Evolutionary conservation across 2,329 filamentous ascomycete species (phyloP).

Genomic region (Rutstroemia sp.): DNA sequence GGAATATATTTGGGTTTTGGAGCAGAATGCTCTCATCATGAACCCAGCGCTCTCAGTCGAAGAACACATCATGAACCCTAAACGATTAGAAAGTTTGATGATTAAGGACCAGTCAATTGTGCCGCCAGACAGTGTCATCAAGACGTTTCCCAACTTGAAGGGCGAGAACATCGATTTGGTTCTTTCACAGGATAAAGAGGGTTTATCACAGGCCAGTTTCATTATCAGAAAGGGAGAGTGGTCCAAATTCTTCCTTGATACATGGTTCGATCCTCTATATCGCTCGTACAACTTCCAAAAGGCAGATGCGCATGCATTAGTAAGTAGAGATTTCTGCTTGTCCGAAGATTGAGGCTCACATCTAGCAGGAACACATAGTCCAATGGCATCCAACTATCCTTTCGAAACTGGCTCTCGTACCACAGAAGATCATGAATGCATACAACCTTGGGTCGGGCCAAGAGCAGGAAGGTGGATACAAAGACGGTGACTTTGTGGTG

Average conservation of each 20-base stretch:
- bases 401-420: constrained; percentile 81
- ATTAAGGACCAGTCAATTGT: constrained; percentile 80
- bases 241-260: constrained; percentile 87
- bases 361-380: constrained; percentile 68
- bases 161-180: constrained; percentile 74
- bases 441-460: constrained; percentile 47
- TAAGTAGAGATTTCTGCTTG: constrained; percentile 35
- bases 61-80: constrained; percentile 59
- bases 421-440: constrained; percentile 74
- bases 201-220: constrained; percentile 70
- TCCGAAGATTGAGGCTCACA: constrained; percentile 5
- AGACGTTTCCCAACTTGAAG: constrained; percentile 78
- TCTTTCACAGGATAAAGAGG: constrained; percentile 75
- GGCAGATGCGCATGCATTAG: constrained; percentile 84
- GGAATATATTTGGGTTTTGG: constrained; percentile 81
- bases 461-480: constrained; percentile 54
- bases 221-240: constrained; percentile 79
- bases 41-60: constrained; percentile 65
- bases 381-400: constrained; percentile 98
- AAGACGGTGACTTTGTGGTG: constrained; percentile 78
- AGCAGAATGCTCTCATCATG: constrained; percentile 83
- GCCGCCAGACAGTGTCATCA: constrained; percentile 93
- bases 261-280: constrained; percentile 94
- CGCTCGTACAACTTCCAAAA: constrained; percentile 94
- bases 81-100: constrained; percentile 69